These are phyloP conservation scores for Claviceps africana DNA, from an alignment of 2,329 filamentous ascomycete species.

Conservation along the genomic window DNA sequence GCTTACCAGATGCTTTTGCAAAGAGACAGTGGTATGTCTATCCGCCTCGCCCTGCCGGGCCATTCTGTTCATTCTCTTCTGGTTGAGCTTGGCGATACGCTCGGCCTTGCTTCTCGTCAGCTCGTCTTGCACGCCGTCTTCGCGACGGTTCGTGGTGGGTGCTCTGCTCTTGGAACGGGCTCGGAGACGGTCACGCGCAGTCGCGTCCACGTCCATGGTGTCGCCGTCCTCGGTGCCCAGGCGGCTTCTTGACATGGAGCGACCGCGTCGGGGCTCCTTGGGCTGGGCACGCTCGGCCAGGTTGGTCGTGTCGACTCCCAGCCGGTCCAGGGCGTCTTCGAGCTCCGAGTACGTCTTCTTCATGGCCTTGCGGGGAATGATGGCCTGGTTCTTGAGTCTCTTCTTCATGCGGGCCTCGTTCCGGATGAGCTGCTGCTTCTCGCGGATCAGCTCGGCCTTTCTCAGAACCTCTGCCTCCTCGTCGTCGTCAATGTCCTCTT, in stretches of 20 bases:
- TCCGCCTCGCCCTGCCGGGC: conserved; percentile 94
- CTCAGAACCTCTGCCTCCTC: conserved; percentile 76
- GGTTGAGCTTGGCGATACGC: conserved; percentile 71
- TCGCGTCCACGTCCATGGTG: conserved; percentile 60
- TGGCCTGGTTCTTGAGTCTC: conserved; percentile 89
- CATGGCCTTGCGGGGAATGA: conserved; percentile 72
- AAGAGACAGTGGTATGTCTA: conserved; percentile 66
- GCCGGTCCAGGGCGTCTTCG: conserved; percentile 68
- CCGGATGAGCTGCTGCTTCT: conserved; percentile 82
- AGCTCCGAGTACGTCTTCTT: conserved; percentile 77
- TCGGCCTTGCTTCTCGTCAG: conserved; percentile 63
- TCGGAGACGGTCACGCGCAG: conserved; percentile 45
- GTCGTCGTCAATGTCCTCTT: conserved; percentile 68
- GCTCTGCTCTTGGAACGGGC: conserved; percentile 63
- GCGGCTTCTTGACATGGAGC: conserved; percentile 50
- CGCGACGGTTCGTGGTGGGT: conserved; percentile 48
- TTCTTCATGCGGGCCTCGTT: conserved; percentile 95
- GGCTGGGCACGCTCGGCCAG: conserved; percentile 60
- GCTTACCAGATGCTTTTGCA: conserved; percentile 82
- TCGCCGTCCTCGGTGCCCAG: conserved; percentile 50
- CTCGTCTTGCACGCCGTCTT: conserved; percentile 63
- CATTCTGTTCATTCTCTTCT: conserved; percentile 99
- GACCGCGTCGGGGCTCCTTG: conserved; percentile 51
- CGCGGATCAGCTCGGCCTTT: conserved; percentile 90
- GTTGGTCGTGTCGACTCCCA: conserved; percentile 71